phyloP scores from a whole-genome alignment of 2,329 filamentous ascomycete species.

The Drechslerella coelobrocha region DNA sequence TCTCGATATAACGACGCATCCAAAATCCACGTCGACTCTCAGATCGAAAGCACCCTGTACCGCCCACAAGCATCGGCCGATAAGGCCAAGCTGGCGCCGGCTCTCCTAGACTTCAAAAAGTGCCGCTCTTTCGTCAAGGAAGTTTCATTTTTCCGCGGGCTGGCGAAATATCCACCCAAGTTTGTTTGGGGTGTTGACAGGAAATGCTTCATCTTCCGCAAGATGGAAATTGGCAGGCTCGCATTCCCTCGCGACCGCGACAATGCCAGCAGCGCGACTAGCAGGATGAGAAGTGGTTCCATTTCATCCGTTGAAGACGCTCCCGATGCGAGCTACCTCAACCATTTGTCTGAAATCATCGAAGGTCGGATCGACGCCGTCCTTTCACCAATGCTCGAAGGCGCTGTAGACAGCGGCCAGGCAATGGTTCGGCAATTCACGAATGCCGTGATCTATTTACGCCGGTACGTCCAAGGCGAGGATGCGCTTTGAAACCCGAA shows the following conservation, averaged over 20 bases:
- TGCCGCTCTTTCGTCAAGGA: constrained; percentile 41
- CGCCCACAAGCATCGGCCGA: constrained; percentile 19
- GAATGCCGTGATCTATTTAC: constrained; percentile 9
- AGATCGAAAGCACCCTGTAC: constrained; percentile 35
- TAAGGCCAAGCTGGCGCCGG: constrained; percentile 17
- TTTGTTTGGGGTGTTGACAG: constrained; percentile 42
- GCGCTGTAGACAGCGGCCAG: not conserved
- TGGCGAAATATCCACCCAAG: constrained; percentile 40
- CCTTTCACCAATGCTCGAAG: constrained; percentile 32
- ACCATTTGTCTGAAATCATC: constrained; percentile 46
- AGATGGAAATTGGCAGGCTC: constrained; percentile 39
- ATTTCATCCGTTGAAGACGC: constrained; percentile 38
- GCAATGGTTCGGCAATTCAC: constrained; percentile 26
- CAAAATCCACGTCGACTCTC: constrained; percentile 48
- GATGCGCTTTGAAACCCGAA: not conserved
- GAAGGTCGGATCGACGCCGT: constrained; percentile 36
- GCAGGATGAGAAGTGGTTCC: constrained; percentile 33
- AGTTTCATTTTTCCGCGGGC: constrained; percentile 19
- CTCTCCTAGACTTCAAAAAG: constrained; percentile 44
- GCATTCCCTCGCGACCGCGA: constrained; percentile 43
- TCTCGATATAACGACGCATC: constrained; percentile 47
- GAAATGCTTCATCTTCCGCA: constrained; percentile 41
- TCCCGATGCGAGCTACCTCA: constrained; percentile 32
- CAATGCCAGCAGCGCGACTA: constrained; percentile 32
- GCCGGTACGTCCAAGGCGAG: constrained; percentile 25